phyloP scores from a whole-genome alignment of 768 basidiomycete species.

The Suillus discolor region DNA sequence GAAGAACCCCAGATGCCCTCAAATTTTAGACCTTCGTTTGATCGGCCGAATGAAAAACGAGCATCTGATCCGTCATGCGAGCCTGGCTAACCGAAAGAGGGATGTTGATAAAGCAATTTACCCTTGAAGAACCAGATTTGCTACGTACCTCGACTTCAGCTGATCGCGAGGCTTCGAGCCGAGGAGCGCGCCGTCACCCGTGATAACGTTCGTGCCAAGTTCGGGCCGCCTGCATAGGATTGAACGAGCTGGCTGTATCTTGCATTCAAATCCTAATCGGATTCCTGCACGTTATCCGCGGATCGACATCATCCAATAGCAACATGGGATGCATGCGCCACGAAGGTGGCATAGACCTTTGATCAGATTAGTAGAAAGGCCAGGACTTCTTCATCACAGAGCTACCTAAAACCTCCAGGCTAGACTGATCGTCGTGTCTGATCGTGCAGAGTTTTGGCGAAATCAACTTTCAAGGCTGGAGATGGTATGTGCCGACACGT shows the following conservation, averaged over 20 bases:
- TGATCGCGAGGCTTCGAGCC: background rate
- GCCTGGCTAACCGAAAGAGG: background rate
- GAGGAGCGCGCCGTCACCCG: background rate
- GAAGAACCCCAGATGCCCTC: background rate
- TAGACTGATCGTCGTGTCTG: background rate
- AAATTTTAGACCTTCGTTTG: background rate
- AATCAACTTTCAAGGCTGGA: background rate
- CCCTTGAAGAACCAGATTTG: background rate
- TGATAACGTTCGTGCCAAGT: background rate
- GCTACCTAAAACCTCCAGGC: background rate
- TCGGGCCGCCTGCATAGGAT: background rate
- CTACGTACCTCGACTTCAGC: constrained; percentile 1
- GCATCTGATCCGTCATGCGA: constrained; percentile 4
- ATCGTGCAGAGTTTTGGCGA: background rate
- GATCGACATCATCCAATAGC: background rate
- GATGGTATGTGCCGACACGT: background rate
- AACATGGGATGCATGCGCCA: background rate
- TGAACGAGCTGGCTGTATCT: background rate
- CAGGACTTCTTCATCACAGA: background rate
- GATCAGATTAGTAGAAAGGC: background rate
- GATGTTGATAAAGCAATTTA: background rate
- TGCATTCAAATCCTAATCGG: background rate
- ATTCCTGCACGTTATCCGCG: background rate
- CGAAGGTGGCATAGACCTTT: background rate
- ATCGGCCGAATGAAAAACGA: constrained; percentile 1